A percentile compares a stretch with the other conserved stretches of the same genome.
Conservation (phyloP, 2,329 filamentous ascomycete genomes). For the Pseudocercospora vitis region DNA sequence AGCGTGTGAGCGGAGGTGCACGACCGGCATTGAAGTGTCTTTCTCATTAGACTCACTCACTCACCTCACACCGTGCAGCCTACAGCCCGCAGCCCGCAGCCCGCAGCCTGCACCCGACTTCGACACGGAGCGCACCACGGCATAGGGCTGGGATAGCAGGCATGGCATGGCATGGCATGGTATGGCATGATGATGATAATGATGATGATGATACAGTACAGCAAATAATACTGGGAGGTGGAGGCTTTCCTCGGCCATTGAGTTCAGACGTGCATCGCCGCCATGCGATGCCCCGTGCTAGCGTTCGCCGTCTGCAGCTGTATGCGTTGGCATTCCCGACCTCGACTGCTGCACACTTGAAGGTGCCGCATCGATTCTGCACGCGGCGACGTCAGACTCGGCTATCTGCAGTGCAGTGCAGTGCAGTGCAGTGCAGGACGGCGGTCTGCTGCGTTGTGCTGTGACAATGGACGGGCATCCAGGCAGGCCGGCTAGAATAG, state of each 20-base stretch:
- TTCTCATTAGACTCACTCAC: too few relatives aligned
- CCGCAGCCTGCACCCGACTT: too few relatives aligned
- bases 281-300: neutral
- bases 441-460: slow-evolving; percentile 12
- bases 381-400: slow-evolving; percentile 17
- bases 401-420: slow-evolving; percentile 14
- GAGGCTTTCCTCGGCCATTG: neutral
- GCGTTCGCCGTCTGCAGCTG: neutral
- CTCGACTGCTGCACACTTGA: slow-evolving; percentile 3
- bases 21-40: too few relatives aligned
- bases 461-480: slow-evolving; percentile 12
- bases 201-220: neutral
- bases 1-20: slow-evolving; percentile 4
- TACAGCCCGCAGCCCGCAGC: too few relatives aligned
- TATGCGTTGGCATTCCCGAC: slow-evolving; percentile 4
- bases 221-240: neutral
- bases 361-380: slow-evolving; percentile 7
- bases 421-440: too few relatives aligned
- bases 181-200: neutral
- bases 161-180: too few relatives aligned
- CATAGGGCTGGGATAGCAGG: too few relatives aligned
- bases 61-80: neutral
- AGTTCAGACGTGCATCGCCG: neutral
- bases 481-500: too few relatives aligned
- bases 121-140: too few relatives aligned